These are phyloP conservation scores for Incumbomyces lentus DNA, from an alignment of 2,329 filamentous ascomycete genomes.

Conservation along the genomic window DNA sequence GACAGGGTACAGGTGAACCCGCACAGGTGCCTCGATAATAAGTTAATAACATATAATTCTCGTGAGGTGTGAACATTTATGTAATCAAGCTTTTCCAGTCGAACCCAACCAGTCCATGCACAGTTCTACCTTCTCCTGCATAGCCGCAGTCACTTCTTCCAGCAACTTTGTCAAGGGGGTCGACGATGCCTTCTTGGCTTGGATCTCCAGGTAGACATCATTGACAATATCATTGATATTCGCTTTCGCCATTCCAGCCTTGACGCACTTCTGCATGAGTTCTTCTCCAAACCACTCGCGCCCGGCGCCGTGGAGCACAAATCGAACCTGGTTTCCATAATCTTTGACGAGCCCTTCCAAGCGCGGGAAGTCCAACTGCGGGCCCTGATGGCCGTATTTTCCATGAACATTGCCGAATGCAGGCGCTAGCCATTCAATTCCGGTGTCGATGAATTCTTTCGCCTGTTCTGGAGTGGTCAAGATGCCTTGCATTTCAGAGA, in stretches of 20 bases:
- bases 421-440: constrained; percentile 64
- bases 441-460: constrained; percentile 58
- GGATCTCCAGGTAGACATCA: constrained; percentile 36
- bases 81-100: constrained; percentile 30
- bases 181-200: constrained; percentile 40
- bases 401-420: constrained; percentile 71
- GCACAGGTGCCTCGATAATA: no score
- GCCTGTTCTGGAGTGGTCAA: constrained; percentile 61
- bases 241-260: constrained; percentile 45
- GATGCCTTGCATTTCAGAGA: constrained; percentile 50
- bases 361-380: constrained; percentile 30
- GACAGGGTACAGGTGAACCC: no score
- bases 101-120: constrained; percentile 45
- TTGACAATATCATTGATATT: constrained; percentile 28
- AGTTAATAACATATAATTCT: no score
- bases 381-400: constrained; percentile 40
- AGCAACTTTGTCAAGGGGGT: constrained; percentile 44
- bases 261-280: constrained; percentile 44
- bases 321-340: constrained; percentile 39
- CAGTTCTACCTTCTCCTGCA: constrained; percentile 46
- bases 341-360: constrained; percentile 39
- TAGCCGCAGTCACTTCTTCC: constrained; percentile 44
- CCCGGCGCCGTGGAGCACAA: constrained; percentile 48
- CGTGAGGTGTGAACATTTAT: no score
- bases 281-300: constrained; percentile 44